Evolutionary conservation across 495 filamentous ascomycete species (phyloP).

Genomic region (Amphirosellinia nigrospora): DNA sequence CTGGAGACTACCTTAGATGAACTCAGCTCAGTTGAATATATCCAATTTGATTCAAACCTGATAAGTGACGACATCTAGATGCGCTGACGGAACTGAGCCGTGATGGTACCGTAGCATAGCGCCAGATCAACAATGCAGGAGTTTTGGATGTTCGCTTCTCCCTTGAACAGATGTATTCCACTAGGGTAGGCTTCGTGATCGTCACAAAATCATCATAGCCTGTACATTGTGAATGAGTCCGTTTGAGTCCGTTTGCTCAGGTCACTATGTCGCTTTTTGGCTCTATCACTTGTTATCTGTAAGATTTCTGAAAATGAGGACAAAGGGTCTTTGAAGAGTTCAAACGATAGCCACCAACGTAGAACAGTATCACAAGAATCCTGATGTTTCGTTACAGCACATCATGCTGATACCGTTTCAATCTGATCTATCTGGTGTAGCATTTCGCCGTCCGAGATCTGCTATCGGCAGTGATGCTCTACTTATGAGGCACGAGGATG

Average conservation of each 20-base stretch:
- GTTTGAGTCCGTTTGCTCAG: not conserved
- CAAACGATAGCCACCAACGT: not conserved
- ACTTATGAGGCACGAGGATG: not conserved
- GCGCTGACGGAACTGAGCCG: not conserved
- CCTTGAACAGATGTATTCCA: not conserved
- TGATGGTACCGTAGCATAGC: not conserved
- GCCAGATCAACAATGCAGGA: not conserved
- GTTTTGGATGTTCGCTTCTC: not conserved
- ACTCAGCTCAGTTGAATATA: not conserved
- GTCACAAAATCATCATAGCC: not conserved
- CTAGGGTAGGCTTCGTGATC: not conserved
- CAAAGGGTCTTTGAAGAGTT: not conserved
- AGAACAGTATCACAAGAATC: not conserved
- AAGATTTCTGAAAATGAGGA: not conserved
- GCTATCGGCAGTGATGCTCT: not conserved
- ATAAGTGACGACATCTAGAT: not conserved
- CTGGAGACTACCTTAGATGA: not conserved
- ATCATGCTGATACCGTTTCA: not conserved
- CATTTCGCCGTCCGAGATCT: not conserved
- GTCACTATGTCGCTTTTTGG: not conserved
- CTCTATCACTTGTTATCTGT: not conserved
- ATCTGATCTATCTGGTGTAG: not conserved
- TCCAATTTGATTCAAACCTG: not conserved
- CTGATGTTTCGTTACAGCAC: not conserved
- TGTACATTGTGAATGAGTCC: too few species aligned